Evolutionary conservation across 441 rosid species (phyloP), one percentile per base, ranked within the genome.

Genomic region (Omphalea diandra): DNA sequence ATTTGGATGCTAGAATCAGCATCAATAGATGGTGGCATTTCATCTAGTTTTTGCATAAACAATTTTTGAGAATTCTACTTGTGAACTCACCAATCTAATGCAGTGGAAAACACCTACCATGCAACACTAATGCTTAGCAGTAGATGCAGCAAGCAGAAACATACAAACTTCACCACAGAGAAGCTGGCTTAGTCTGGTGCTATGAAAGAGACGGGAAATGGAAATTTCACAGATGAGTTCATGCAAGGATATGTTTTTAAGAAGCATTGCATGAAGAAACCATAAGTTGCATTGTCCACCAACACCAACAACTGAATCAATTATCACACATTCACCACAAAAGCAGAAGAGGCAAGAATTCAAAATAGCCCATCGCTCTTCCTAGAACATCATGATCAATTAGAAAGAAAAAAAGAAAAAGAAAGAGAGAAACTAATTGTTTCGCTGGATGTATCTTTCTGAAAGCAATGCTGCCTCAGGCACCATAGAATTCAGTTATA

Each of bases 401-500:
- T 5, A 41, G 46, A 62, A 17, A 52, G 44, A 14, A 46, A n/a
- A n/a, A n/a, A n/a, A n/a, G n/a, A n/a, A n/a, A n/a, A n/a, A n/a
- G n/a, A n/a, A n/a, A n/a, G n/a, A n/a, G 10, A n/a, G 40, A 15
- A 20, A 20, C 10, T 56, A 55, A 24, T 17, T 14, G 26, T 41
- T 49, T 35, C n/a, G n/a, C 14, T 27, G 2, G 20, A 3, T 65
- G 68, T 29, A 27, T 68, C 68, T 18, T 29, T 67, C 65, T 11
- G 49, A 29, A 52, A 41, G 33, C 46, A 53, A 50, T 15, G 27
- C 31, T 38, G 36, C 10, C 18, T 47, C 36, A n/a, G 9, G 52
- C 63, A 40, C 68, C 38, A 38, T 9, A 41, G 40, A 40, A 22
- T 69, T 80, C 75, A 86, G 64, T 75, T 79, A 68, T 88, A 86